Percentiles rank a stretch among this genome's conserved stretches.
Conservation (phyloP, 1,139 yeast genomes). For the Yamadazyma taylorii region DNA sequence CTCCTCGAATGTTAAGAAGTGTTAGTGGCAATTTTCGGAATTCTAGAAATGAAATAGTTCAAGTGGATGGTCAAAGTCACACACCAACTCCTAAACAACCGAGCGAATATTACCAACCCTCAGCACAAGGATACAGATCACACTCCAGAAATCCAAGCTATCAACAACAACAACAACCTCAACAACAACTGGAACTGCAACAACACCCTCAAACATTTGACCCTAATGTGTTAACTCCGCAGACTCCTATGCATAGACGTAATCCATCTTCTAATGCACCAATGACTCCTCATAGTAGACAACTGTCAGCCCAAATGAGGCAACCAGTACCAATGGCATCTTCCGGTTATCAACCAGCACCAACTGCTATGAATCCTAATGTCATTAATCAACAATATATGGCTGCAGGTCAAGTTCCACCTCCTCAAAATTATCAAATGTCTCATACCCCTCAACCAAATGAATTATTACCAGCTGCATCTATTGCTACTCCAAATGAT, state of each 20-base stretch:
- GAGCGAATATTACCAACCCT: conserved; percentile 21
- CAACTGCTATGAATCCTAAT: conserved; percentile 13
- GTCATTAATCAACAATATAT: conserved; percentile 5
- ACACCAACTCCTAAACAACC: conserved; percentile 11
- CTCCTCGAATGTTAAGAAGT: conserved; percentile 76
- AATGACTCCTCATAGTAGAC: conserved; percentile 5
- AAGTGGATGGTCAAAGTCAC: conserved; percentile 19
- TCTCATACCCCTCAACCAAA: conserved; percentile 1
- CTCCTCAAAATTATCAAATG: too few species aligned
- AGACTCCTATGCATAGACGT: conserved; percentile 16
- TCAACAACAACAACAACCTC: conserved; percentile 14
- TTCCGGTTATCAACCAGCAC: background rate
- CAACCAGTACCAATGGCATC: background rate
- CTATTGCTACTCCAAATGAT: conserved; percentile 18
- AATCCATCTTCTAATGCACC: conserved; percentile 13
- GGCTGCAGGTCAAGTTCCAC: background rate
- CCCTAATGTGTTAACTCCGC: conserved; percentile 11
- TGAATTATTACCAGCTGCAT: conserved; percentile 26
- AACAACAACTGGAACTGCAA: conserved; percentile 4
- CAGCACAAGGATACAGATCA: conserved; percentile 12
- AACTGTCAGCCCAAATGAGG: conserved; percentile 1
- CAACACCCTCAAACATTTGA: conserved; percentile 9
- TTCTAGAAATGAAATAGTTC: conserved; percentile 13
- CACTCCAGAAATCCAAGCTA: conserved; percentile 26
- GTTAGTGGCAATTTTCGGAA: conserved; percentile 39